A percentile compares a stretch with the other conserved stretches of the same genome.
phyloP scores from a whole-genome alignment of 306 rosid genomes.

The Adenanthera pavonina region DNA sequence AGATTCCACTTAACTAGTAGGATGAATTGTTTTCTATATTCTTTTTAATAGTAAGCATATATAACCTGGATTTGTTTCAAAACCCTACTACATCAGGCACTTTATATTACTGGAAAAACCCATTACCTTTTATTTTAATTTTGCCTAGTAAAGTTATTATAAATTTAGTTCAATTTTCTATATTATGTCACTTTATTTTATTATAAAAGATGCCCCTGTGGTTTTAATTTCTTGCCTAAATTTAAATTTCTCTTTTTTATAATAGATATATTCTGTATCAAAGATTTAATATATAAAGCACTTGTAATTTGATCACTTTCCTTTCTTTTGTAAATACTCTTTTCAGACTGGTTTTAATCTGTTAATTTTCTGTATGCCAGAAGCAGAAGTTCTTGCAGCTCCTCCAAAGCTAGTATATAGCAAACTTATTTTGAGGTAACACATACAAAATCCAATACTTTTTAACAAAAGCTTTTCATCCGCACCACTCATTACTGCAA shows the following conservation, averaged over 20 bases:
- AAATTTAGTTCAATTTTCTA: neutral
- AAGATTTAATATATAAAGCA: slow-evolving; percentile 4
- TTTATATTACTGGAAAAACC: neutral
- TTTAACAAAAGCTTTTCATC: slow-evolving; percentile 37
- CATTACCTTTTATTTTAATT: neutral
- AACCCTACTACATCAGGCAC: slow-evolving; percentile 12
- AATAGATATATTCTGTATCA: neutral
- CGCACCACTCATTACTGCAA: slow-evolving; percentile 3
- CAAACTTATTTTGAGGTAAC: slow-evolving; percentile 82
- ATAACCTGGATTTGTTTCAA: neutral
- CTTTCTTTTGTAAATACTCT: slow-evolving; percentile 14
- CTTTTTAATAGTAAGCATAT: neutral
- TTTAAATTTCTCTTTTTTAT: slow-evolving; percentile 24
- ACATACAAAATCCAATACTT: slow-evolving; percentile 15
- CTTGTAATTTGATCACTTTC: slow-evolving; percentile 32
- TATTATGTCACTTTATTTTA: neutral
- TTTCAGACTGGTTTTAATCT: slow-evolving; percentile 33
- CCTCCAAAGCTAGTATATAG: slow-evolving; percentile 94
- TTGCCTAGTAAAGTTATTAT: neutral
- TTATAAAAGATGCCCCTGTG: neutral
- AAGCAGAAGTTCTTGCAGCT: slow-evolving; percentile 88
- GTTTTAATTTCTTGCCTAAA: slow-evolving; percentile 15
- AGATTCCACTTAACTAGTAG: slow-evolving; percentile 15
- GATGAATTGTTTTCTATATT: neutral
- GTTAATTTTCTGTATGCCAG: slow-evolving; percentile 55